These are phyloP conservation scores for Dianthus caryophyllus DNA, from an alignment of 148 eudicot genomes.

Conservation along the genomic window DNA sequence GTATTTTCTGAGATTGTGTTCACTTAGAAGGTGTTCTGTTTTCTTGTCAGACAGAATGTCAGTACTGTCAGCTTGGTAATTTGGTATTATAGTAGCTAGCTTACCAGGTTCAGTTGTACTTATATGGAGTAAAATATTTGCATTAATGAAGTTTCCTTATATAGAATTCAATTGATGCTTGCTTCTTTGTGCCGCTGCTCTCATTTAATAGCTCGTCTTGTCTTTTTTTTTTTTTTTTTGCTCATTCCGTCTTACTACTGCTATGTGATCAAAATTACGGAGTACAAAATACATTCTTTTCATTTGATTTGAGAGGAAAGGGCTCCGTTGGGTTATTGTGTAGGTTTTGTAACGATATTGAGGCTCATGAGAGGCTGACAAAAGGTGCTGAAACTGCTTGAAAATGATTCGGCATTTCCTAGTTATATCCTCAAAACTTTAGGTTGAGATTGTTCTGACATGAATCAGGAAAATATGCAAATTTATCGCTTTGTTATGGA, in stretches of 20 bases:
- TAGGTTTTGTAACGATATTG: neutral
- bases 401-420: neutral
- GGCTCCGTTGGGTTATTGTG: neutral
- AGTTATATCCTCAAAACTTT: neutral
- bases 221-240: neutral
- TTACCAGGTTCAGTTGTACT: neutral
- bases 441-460: neutral
- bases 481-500: neutral
- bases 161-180: conserved; percentile 8
- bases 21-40: neutral
- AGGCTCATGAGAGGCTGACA: neutral
- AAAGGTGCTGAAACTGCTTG: neutral
- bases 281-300: no score
- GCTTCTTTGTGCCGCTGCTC: no score
- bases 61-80: neutral
- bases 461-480: neutral
- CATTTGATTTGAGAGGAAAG: neutral
- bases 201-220: neutral
- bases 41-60: neutral
- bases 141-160: conserved; percentile 7
- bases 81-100: neutral
- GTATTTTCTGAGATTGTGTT: no score
- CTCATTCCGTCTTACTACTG: no score
- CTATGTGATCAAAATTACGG: no score
- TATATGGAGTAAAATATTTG: neutral